Percentiles rank a stretch among this genome's conserved stretches.
phyloP scores from a whole-genome alignment of 2,329 filamentous ascomycete species.

The Xylaria sp. region DNA sequence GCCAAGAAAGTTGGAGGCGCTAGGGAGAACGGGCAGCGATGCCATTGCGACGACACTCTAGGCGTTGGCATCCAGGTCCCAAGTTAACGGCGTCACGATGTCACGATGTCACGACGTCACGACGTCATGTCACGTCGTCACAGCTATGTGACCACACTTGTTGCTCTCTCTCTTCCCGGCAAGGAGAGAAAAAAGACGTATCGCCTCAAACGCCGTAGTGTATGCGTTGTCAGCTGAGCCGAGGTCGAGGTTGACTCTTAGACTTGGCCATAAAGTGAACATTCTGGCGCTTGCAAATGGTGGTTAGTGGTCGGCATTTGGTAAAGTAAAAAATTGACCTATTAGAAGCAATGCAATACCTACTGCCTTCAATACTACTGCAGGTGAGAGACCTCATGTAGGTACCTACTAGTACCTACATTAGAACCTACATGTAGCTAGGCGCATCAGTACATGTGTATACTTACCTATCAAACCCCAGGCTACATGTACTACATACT shows the following conservation, averaged over 20 bases:
- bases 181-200: not conserved
- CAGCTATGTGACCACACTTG: not conserved
- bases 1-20: conserved; percentile 70
- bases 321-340: not conserved
- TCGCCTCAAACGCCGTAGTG: not conserved
- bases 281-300: not conserved
- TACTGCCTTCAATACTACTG: too few relatives aligned
- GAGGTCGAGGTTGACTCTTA: not conserved
- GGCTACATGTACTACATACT: too few relatives aligned
- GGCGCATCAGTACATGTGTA: too few relatives aligned
- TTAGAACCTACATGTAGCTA: too few relatives aligned
- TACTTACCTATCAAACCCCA: too few relatives aligned
- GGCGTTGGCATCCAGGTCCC: not conserved
- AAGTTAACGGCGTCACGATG: too few relatives aligned
- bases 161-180: not conserved
- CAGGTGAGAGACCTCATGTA: not conserved
- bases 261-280: not conserved
- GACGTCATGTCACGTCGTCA: not conserved
- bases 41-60: conserved; percentile 53
- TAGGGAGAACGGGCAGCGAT: conserved; percentile 61
- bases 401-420: too few relatives aligned
- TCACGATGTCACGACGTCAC: not conserved
- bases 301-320: not conserved
- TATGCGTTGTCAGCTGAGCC: not conserved
- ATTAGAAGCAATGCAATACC: not conserved